phyloP scores from a whole-genome alignment of 306 rosid species.

The Corylus heterophylla region DNA sequence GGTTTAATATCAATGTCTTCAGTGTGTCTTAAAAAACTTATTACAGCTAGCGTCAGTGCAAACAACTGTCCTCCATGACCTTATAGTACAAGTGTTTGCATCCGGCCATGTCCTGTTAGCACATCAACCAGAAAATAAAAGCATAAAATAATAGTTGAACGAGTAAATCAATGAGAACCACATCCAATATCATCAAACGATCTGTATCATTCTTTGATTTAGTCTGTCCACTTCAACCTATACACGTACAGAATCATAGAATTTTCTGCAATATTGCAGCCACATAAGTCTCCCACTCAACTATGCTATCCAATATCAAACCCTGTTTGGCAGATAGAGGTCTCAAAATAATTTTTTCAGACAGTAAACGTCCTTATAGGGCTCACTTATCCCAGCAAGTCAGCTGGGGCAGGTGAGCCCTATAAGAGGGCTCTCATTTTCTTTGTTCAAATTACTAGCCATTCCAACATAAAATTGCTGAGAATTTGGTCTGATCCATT shows the following conservation, averaged over 20 bases:
- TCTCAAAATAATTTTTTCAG: too few relatives aligned
- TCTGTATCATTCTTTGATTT: not conserved
- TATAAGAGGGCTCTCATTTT: too few relatives aligned
- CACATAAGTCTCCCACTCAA: not conserved
- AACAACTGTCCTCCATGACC: too few relatives aligned
- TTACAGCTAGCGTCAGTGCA: not conserved
- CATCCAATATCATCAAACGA: not conserved
- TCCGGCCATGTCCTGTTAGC: too few relatives aligned
- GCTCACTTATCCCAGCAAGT: too few relatives aligned
- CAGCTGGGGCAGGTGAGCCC: too few relatives aligned
- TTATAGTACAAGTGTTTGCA: too few relatives aligned
- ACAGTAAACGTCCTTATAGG: too few relatives aligned
- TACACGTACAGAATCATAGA: not conserved
- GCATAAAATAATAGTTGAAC: not conserved
- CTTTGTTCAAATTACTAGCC: too few relatives aligned
- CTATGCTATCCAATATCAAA: not conserved
- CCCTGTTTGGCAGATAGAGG: not conserved
- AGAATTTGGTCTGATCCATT: not conserved
- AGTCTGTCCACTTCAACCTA: not conserved
- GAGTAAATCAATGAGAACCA: not conserved
- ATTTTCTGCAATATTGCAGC: not conserved
- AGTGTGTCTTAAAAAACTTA: not conserved
- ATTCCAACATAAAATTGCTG: too few relatives aligned
- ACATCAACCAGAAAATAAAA: not conserved
- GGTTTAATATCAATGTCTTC: not conserved